A percentile compares a stretch with the other conserved stretches of the same genome.
Conservation (phyloP, 805 yeast genomes). For the Hyphopichia homilentoma region DNA sequence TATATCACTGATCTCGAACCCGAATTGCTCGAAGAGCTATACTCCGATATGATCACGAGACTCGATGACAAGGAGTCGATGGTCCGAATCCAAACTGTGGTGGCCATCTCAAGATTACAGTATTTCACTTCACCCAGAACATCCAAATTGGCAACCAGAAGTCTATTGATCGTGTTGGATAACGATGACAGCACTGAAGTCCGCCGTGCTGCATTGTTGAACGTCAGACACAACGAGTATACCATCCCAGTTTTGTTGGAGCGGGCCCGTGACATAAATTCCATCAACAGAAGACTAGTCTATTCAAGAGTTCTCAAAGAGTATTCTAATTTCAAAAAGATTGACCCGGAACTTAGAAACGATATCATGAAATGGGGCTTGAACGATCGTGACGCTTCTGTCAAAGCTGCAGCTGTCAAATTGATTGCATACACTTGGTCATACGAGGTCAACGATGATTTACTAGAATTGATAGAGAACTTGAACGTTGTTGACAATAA, state of each 20-base stretch:
- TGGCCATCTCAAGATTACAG: conserved; percentile 77
- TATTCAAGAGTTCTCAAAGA: conserved; percentile 66
- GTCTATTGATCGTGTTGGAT: conserved; percentile 48
- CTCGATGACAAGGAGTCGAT: conserved; percentile 70
- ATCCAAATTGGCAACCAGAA: conserved; percentile 15
- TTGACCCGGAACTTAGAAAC: conserved; percentile 57
- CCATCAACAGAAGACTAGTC: conserved; percentile 67
- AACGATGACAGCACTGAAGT: conserved; percentile 87
- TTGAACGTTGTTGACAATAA: conserved; percentile 66
- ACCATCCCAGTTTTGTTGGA: conserved; percentile 64
- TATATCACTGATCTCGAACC: conserved; percentile 73
- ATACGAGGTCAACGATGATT: conserved; percentile 60
- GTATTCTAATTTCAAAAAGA: conserved; percentile 54
- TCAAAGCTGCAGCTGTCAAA: conserved; percentile 64
- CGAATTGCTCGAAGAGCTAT: conserved; percentile 60
- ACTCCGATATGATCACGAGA: conserved; percentile 58
- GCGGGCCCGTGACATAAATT: conserved; percentile 77
- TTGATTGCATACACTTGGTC: conserved; percentile 76
- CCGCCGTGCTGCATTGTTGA: conserved; percentile 75
- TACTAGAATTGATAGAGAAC: conserved; percentile 66
- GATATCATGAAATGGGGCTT: conserved; percentile 78
- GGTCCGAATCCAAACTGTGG: conserved; percentile 81
- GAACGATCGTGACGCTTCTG: conserved; percentile 76
- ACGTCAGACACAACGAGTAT: conserved; percentile 51
- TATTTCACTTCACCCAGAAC: conserved; percentile 16